Evolutionary conservation across 23 red algal genomes (phyloP), one percentile per base, ranked within the genome.

Genomic region (Gracilaria gracilis): DNA sequence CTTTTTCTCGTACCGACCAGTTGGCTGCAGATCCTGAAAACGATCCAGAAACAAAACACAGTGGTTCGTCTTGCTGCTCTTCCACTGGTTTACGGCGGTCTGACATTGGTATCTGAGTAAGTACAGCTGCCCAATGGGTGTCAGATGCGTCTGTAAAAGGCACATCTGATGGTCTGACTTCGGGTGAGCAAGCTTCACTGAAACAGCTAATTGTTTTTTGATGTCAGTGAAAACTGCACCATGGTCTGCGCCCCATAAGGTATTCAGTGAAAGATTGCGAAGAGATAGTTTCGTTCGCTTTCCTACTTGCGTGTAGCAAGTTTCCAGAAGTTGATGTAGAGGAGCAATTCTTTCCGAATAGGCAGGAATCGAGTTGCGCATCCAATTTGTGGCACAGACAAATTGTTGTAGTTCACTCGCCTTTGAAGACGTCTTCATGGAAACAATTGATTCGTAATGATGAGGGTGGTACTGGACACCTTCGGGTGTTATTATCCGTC

Each of bases 131-230:
- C 84, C 84, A 88, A 19, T 88, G 65, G 9, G 46, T 88, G 0
- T 88, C 84, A 15, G 67, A 88, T 23, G 55, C 84, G 31, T 88
- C 84, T 28, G 59, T 88, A 31, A 88, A 75, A 88, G 0, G 55
- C 0, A 75, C 12, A 88, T 1, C 0, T 20, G 17, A 35, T 75
- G 40, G 27, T 29, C 50, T 3, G 12, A 23, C 24, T 74, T 88
- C 21, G 49, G 44, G 42, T 74, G 66, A 8, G 59, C 84, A n/a
- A 88, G 21, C 37, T 76, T 88, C 44, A 88, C 65, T 14, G 66
- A 73, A 8, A 38, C 84, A 21, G 65, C 34, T 4, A 88, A 19
- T 75, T 75, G 84, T 57, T 40, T 25, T 37, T 88, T 88, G 84
- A 88, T 88, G 64, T 55, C 42, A 50, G 67, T 8, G 69, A 88